Conservation (phyloP, 495 filamentous ascomycete species). For the Bathelium albidoporum region DNA sequence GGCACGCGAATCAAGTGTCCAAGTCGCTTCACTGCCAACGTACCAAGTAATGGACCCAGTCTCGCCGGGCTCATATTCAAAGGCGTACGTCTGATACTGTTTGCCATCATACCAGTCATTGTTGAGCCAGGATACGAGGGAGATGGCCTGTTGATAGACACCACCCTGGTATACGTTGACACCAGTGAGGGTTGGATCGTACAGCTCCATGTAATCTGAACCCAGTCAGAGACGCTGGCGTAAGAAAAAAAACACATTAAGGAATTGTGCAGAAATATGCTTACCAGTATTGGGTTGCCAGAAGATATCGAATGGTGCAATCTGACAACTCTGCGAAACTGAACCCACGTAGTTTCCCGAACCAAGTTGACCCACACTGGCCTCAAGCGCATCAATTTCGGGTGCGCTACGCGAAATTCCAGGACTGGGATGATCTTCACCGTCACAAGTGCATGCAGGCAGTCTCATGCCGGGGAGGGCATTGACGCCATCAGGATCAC, state of each 20-base stretch:
- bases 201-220: constrained; percentile 51
- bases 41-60: constrained; percentile 56
- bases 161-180: constrained; percentile 62
- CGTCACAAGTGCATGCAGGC: constrained; percentile 57
- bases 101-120: constrained; percentile 68
- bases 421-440: constrained; percentile 57
- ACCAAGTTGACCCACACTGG: constrained; percentile 48
- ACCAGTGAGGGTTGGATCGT: constrained; percentile 45
- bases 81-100: constrained; percentile 59
- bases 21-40: constrained; percentile 54
- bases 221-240: constrained; percentile 7
- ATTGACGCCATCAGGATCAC: constrained; percentile 54
- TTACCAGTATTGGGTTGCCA: constrained; percentile 61
- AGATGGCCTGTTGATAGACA: constrained; percentile 62
- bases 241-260: constrained; percentile 2
- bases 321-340: constrained; percentile 62
- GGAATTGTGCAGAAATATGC: constrained; percentile 11
- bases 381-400: constrained; percentile 70
- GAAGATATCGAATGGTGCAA: constrained; percentile 68
- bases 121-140: constrained; percentile 61
- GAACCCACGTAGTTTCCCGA: constrained; percentile 42
- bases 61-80: constrained; percentile 59
- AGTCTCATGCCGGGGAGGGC: constrained; percentile 64
- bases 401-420: constrained; percentile 63
- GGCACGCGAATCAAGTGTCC: constrained; percentile 55